Base-by-base conservation (phyloP, 1,284 basidiomycete genomes). In the Cryptococcus floricola region DNA sequence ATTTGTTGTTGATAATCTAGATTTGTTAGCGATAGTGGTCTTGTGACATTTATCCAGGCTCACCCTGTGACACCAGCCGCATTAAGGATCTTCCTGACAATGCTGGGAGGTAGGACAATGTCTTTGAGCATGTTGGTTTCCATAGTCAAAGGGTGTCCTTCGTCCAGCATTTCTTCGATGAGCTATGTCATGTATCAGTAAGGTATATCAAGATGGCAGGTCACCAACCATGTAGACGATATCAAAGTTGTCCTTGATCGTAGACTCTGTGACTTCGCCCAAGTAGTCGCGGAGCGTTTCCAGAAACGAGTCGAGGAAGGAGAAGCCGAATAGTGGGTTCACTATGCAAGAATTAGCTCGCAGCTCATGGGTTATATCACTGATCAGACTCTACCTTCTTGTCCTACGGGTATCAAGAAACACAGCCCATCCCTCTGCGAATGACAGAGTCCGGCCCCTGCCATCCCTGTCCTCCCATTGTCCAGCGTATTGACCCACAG, bases 71-170 rank as follows among this genome's bases (percentile, higher is more conserved):
- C 80, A 45, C 85, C 82, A 46, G 87, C 81, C 51, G 84, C 81
- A 62, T 79, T 82, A 18, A 90, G 77, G 7, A 91, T 76, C 71
- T 93, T 94, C 61, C 86, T 84, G 51, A 93, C 81, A 16, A 94
- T 81, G 0, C 89, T 88, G 1, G 92, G 91, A 0, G 91, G 89
- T 2, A 93, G 81, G 7, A 95, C 90, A 60, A 95, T 93, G 69
- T 98, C 94, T 47, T 91, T 87, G 13, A 98, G 80, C 43, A 91
- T 88, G 68, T 91, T 95, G 10, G 87, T 83, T 61, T 92, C 91
- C n/a, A 92, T 98, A 3, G 94, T 97, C 56, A 94, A 81, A 1
- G 93, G 93, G 70, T 93, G 88, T 0, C 93, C 94, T 60, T 91
- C 88, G 70, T 97, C 94, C 43, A 98, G 81, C 59, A 91, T 95